These are phyloP conservation scores for Hypoxylon fuscum DNA, from an alignment of 495 filamentous ascomycete species.

Conservation along the genomic window DNA sequence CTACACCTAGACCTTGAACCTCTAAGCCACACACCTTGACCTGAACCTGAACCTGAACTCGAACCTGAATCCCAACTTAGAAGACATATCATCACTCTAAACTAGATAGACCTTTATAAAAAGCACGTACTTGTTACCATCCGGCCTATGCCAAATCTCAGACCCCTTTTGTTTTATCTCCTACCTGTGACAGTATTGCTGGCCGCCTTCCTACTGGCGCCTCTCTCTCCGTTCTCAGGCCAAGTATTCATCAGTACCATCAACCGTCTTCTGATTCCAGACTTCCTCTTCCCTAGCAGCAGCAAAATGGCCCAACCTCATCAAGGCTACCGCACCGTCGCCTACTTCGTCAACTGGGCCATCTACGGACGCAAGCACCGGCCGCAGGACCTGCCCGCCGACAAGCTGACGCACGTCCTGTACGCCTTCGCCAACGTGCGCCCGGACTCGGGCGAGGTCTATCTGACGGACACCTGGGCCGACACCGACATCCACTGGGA, in stretches of 20 bases:
- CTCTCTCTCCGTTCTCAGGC: constrained; percentile 24
- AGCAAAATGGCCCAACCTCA: constrained; percentile 55
- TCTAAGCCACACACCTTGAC: constrained; percentile 20
- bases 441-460: constrained; percentile 71
- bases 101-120: no score
- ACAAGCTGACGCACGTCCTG: constrained; percentile 88
- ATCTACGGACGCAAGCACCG: constrained; percentile 91
- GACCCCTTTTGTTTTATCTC: constrained; percentile 16
- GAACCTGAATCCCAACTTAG: no score
- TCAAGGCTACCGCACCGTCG: constrained; percentile 70
- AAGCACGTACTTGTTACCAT: no score
- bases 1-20: neutral
- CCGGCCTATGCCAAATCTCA: constrained; percentile 19
- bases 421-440: constrained; percentile 73
- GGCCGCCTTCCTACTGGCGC: constrained; percentile 12
- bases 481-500: constrained; percentile 91
- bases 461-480: constrained; percentile 83
- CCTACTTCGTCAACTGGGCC: constrained; percentile 93
- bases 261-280: no score
- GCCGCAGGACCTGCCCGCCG: constrained; percentile 84
- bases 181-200: constrained; percentile 20
- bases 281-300: no score
- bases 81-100: no score
- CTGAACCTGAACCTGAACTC: no score
- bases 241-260: no score